Evolutionary conservation across 441 rosid genomes (phyloP).

Genomic region (Mallotus japonicus): DNA sequence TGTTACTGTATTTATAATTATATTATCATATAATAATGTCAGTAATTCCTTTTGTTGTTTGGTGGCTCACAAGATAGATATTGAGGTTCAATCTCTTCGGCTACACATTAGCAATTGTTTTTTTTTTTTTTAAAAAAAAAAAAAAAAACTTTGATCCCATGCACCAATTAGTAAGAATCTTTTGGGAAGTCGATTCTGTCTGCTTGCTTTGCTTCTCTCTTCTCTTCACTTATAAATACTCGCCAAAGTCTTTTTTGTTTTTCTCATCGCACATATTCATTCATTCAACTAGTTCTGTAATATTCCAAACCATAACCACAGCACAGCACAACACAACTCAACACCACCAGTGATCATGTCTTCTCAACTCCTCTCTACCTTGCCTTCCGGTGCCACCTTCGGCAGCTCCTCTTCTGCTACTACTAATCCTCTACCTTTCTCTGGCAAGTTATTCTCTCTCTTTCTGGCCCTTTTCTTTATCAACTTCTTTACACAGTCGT

Average conservation of each 20-base stretch:
- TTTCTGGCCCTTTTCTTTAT: not conserved
- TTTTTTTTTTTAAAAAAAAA: not conserved
- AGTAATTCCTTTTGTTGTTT: too few relatives aligned
- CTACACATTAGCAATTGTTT: too few relatives aligned
- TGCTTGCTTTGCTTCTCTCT: slow-evolving; percentile 12
- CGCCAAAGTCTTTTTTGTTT: not conserved
- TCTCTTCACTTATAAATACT: slow-evolving; percentile 18
- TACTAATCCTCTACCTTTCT: slow-evolving; percentile 6
- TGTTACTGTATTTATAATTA: too few relatives aligned
- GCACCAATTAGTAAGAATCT: slow-evolving; percentile 40
- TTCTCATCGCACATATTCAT: not conserved
- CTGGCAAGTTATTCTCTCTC: slow-evolving; percentile 11
- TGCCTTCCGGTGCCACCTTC: not conserved
- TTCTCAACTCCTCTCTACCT: slow-evolving; percentile 17
- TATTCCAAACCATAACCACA: too few relatives aligned
- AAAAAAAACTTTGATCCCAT: slow-evolving; percentile 33
- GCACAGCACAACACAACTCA: too few relatives aligned
- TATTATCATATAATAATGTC: too few relatives aligned
- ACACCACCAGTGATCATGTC: slow-evolving; percentile 23
- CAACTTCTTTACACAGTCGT: not conserved
- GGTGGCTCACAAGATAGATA: too few relatives aligned
- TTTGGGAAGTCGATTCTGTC: slow-evolving; percentile 38
- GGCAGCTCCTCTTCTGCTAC: slow-evolving; percentile 8
- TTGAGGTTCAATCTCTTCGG: too few relatives aligned
- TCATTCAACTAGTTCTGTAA: too few relatives aligned